Evolutionary conservation across 495 filamentous ascomycete genomes (phyloP).

Genomic region (Aspergillus haitiensis): DNA sequence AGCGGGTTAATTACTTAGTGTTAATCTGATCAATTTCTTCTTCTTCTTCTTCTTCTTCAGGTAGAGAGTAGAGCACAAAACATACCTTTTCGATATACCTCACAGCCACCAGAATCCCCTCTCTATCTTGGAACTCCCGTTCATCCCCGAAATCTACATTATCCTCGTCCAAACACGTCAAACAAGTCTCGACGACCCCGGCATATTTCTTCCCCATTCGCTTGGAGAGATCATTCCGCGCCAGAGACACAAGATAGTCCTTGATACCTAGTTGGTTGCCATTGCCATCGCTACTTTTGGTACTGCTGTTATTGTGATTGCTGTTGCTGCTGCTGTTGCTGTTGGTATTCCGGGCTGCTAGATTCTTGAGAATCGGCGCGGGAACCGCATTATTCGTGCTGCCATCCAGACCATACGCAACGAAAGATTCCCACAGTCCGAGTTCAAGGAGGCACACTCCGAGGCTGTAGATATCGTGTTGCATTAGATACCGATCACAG

Average conservation of each 20-base stretch:
- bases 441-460: conserved; percentile 63
- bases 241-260: conserved; percentile 39
- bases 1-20: background rate
- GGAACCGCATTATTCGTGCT: background rate
- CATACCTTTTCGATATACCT: conserved; percentile 51
- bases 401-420: conserved; percentile 24
- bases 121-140: conserved; percentile 48
- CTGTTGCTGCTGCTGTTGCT: too few species aligned
- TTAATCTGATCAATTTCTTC: too few species aligned
- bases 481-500: conserved; percentile 50
- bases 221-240: conserved; percentile 39
- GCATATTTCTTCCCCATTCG: conserved; percentile 53
- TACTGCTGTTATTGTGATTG: too few species aligned
- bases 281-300: background rate
- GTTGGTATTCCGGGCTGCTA: background rate
- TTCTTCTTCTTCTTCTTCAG: too few species aligned
- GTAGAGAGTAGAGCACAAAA: background rate
- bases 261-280: conserved; percentile 20
- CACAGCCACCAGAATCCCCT: conserved; percentile 51
- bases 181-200: conserved; percentile 50
- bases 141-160: conserved; percentile 49
- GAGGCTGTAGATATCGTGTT: conserved; percentile 66
- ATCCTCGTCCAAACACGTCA: conserved; percentile 54
- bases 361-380: background rate
- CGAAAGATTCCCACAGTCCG: conserved; percentile 57